These are phyloP conservation scores for Geosmithia flava DNA, from an alignment of 2,329 filamentous ascomycete species.

Conservation along the genomic window DNA sequence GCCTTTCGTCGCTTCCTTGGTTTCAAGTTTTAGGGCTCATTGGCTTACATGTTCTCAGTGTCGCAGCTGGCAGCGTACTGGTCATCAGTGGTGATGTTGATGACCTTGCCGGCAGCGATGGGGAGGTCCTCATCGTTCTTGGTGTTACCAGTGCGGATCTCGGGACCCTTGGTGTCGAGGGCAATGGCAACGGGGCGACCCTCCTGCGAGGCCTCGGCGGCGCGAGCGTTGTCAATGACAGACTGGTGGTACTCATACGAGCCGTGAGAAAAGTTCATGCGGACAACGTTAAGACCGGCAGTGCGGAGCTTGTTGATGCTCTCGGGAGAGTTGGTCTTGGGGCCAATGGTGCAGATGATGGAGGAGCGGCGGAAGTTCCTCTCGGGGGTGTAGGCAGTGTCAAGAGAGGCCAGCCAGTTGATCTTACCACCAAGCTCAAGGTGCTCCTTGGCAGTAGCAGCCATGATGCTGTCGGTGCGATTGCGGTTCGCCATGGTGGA, in stretches of 20 bases:
- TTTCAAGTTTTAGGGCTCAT: too few species aligned
- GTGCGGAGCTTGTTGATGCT: constrained; percentile 90
- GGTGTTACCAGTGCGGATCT: constrained; percentile 52
- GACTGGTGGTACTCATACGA: constrained; percentile 93
- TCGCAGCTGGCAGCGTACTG: constrained; percentile 75
- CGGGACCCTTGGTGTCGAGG: constrained; percentile 59
- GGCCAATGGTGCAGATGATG: constrained; percentile 98
- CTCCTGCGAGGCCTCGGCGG: constrained; percentile 63
- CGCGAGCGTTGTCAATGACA: constrained; percentile 89
- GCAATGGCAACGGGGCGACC: constrained; percentile 93
- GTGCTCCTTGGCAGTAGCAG: constrained; percentile 69
- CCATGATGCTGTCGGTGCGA: constrained; percentile 30
- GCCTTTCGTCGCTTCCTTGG: background rate
- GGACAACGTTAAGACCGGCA: constrained; percentile 91
- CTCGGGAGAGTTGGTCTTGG: constrained; percentile 97
- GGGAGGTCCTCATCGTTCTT: constrained; percentile 84
- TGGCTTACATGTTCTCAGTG: constrained; percentile 79
- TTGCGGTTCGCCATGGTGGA: constrained; percentile 17
- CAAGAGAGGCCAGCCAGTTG: constrained; percentile 57
- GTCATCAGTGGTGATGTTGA: constrained; percentile 97
- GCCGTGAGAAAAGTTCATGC: constrained; percentile 93
- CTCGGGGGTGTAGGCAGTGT: constrained; percentile 77
- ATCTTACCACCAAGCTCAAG: constrained; percentile 64
- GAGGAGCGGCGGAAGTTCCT: constrained; percentile 92
- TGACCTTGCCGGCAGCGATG: constrained; percentile 67